Evolutionary conservation across 23 red algal species (phyloP), one percentile per base, ranked within the genome.

Genomic region (Chondrus crispus): DNA sequence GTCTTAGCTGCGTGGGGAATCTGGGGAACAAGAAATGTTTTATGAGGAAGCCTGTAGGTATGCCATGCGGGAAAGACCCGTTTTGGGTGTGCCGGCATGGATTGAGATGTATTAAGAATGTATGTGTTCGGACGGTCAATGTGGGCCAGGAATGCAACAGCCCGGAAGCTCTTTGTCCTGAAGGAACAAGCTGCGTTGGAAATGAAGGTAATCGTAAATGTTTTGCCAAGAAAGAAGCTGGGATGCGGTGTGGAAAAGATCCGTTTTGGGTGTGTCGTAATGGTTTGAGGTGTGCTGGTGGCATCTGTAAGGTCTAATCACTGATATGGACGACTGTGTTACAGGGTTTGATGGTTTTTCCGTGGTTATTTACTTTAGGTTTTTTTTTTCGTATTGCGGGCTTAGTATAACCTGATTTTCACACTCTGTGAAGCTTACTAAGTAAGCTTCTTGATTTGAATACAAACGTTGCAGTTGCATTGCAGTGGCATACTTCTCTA

Each of bases 221-320:
- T 20, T 55, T 55, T 55, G 20, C 20, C 13, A 55, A 55, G 20
- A 13, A 55, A n/a, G 18, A 36, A 48, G 51, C 79, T 5, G 79
- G 79, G n/a, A 83, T 83, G 79, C 22, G 36, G 33, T 83, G 79
- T 49, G 51, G 14, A 11, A 39, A 38, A 29, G 79, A 83, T 29
- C 79, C 79, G 79, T 83, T 38, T 36, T 83, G 79, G 79, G 62
- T 24, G n/a, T 83, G 79, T 49, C 26, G 11, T 7, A 40, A 47
- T 40, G 49, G 49, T 2, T 40, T 83, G 51, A 42, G 39, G 26
- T 83, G 79, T 49, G 45, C 8, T 39, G 12, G 32, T 40, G 79
- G 79, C 22, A 58, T 3, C 16, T 83, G 79, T 42, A 11, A 58
- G 55, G 55, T 53, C 36, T n/a, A n/a, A n/a, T n/a, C n/a, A n/a